Evolutionary conservation across 495 filamentous ascomycete species (phyloP).

Genomic region (Xylaria castorea): DNA sequence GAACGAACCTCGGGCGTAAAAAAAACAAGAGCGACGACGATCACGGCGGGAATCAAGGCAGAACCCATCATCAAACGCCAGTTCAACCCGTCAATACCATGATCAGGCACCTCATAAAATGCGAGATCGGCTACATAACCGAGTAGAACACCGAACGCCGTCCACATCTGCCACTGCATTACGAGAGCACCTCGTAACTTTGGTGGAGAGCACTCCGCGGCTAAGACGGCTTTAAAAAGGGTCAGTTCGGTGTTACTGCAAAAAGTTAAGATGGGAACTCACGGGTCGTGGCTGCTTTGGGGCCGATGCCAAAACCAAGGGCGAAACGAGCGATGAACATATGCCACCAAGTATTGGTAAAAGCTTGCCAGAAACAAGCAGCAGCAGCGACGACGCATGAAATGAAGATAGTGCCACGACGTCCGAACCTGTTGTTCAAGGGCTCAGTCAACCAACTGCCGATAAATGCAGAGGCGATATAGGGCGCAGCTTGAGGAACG

Average conservation of each 20-base stretch:
- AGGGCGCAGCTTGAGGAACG: constrained; percentile 56
- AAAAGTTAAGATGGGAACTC: constrained; percentile 16
- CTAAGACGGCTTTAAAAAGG: constrained; percentile 59
- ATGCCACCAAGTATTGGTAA: constrained; percentile 76
- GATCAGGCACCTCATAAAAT: constrained; percentile 68
- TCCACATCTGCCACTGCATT: constrained; percentile 86
- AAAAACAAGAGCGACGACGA: constrained; percentile 74
- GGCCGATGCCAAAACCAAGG: constrained; percentile 79
- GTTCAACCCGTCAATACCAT: constrained; percentile 69
- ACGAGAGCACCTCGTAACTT: constrained; percentile 73
- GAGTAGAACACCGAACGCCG: constrained; percentile 82
- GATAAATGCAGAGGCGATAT: constrained; percentile 76
- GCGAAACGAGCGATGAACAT: constrained; percentile 75
- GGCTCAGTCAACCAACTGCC: constrained; percentile 87
- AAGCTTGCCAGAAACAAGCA: constrained; percentile 79
- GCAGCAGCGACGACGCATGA: constrained; percentile 54
- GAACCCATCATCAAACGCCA: constrained; percentile 89
- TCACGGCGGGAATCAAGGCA: constrained; percentile 73
- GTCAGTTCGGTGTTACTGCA: neutral
- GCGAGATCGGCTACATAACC: constrained; percentile 76
- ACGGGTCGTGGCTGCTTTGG: constrained; percentile 77
- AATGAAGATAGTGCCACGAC: constrained; percentile 84
- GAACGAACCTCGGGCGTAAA: constrained; percentile 69
- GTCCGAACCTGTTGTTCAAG: constrained; percentile 78
- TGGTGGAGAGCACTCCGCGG: constrained; percentile 76